phyloP scores from a whole-genome alignment of 2,329 filamentous ascomycete genomes.

The Myriosclerotinia duriaeana region DNA sequence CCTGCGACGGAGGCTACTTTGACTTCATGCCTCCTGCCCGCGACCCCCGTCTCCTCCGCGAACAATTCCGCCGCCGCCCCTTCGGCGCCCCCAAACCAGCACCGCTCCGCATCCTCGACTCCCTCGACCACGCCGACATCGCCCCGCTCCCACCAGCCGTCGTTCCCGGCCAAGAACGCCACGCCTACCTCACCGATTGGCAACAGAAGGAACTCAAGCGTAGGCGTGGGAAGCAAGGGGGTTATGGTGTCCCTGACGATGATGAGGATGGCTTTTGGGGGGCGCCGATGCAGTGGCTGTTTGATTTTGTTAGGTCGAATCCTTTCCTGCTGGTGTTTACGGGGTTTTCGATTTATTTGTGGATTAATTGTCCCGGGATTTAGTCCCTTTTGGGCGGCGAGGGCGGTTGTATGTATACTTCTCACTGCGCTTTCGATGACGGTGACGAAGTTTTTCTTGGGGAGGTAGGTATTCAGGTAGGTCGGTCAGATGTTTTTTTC shows the following conservation, averaged over 20 bases:
- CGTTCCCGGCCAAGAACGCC: neutral
- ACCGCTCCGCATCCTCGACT: neutral
- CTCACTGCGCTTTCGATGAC: neutral
- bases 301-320: neutral
- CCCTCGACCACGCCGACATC: neutral
- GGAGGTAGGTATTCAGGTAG: neutral
- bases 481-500: neutral
- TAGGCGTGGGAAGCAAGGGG: no score
- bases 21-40: neutral
- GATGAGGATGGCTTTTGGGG: neutral
- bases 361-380: neutral
- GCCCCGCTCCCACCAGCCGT: neutral
- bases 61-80: conserved; percentile 2
- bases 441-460: neutral
- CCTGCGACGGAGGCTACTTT: conserved; percentile 3
- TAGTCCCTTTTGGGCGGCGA: neutral
- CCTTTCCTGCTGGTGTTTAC: neutral
- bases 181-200: neutral
- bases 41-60: neutral
- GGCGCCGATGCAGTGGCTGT: neutral
- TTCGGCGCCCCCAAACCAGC: neutral
- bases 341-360: neutral
- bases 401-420: accelerated
- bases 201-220: neutral
- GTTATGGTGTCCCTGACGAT: neutral